Conservation (phyloP, 148 eudicot genomes). For the Nepenthes gracilis region DNA sequence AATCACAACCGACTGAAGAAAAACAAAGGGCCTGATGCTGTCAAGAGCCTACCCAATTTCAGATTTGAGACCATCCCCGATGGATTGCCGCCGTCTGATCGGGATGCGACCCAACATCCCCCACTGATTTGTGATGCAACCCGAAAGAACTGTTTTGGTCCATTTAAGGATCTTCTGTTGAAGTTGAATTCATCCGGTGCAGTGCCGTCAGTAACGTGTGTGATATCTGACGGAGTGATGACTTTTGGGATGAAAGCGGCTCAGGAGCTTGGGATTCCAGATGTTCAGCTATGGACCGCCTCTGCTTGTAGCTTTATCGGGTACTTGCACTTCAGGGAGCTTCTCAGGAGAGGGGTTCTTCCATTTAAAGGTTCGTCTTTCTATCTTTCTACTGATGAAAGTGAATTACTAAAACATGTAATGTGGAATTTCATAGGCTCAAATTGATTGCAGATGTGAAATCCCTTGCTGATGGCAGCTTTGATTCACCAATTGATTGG, state of each 20-base stretch:
- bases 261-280: conserved; percentile 10
- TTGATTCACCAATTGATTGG: conserved; percentile 10
- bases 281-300: conserved; percentile 16
- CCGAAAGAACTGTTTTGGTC: conserved; percentile 7
- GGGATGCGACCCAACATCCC: conserved; percentile 17
- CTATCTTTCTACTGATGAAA: neutral
- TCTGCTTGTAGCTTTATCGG: conserved; percentile 22
- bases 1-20: conserved; percentile 16
- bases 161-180: conserved; percentile 5
- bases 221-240: conserved; percentile 16
- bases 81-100: conserved; percentile 16
- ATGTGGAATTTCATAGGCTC: too few species aligned
- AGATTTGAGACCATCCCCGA: conserved; percentile 16
- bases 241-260: conserved; percentile 11
- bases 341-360: conserved; percentile 11
- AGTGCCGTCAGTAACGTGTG: conserved; percentile 9
- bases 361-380: conserved; percentile 14
- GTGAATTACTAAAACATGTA: too few species aligned
- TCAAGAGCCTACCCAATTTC: conserved; percentile 8
- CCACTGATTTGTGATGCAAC: conserved; percentile 6
- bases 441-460: too few species aligned
- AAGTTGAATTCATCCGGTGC: neutral
- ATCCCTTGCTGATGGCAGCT: conserved; percentile 5
- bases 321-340: conserved; percentile 13
- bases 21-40: conserved; percentile 2